Evolutionary conservation across 805 yeast genomes (phyloP), one percentile per base, ranked within the genome.

Genomic region (Dipodascopsis tothii): DNA sequence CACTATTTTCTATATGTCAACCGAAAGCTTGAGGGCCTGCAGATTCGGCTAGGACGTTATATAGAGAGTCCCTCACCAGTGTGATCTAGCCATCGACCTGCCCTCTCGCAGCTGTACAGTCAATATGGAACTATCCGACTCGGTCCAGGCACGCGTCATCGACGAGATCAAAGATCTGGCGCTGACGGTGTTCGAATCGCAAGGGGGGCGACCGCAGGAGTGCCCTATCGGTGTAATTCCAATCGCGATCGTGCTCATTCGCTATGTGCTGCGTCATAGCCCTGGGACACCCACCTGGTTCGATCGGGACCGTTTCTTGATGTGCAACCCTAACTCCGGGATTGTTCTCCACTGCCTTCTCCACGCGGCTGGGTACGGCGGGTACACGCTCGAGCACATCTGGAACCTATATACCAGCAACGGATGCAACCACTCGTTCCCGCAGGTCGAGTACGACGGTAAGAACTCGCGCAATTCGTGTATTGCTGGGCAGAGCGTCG

Each of bases 221-320:
- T n/a, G n/a, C n/a, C n/a, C 71, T 23, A 62, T 65, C 62, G 71
- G 65, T 7, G 64, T 66, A 69, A 68, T 68, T 4, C 67, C 70
- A 18, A 60, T 66, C 32, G 70, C 67, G 22, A 43, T 60, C 34
- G 62, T 66, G 4, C 47, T 66, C 14, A 66, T 66, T 66, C 64
- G 60, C 37, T 61, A 66, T 43, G 52, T 56, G 11, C 37, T 66
- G 57, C 50, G 48, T 35, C 65, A 51, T 47, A 47, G 61, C 11
- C 66, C 69, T 6, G 42, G 45, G 11, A 49, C 64, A 39, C 65
- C 68, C 17, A 45, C 53, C 6, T 66, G 54, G 48, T 62, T 66
- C 50, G 64, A 66, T 53, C 53, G 70, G 30, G 70, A 66, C 45
- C 51, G 70, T 41, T 65, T 66, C 48, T 63, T 66, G 9, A 48